phyloP scores from a whole-genome alignment of 1,139 yeast species.

The Geotrichum aggregatum region DNA sequence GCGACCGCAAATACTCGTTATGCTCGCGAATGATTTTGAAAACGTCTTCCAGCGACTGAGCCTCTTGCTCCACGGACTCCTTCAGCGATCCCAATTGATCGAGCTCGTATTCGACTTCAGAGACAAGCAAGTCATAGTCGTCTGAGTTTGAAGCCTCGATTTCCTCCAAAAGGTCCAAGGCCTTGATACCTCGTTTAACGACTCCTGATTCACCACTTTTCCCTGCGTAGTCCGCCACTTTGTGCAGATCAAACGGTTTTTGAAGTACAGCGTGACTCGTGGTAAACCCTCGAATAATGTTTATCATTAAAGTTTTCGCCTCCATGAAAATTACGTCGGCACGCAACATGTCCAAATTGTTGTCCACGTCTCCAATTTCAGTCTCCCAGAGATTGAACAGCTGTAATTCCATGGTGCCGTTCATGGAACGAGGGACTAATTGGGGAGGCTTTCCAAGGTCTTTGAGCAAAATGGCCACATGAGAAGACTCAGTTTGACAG shows the following conservation, averaged over 20 bases:
- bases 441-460: slow-evolving; percentile 39
- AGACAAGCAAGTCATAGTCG: slow-evolving; percentile 35
- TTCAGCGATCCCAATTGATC: slow-evolving; percentile 39
- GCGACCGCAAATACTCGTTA: slow-evolving; percentile 39
- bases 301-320: slow-evolving; percentile 40
- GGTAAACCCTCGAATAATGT: slow-evolving; percentile 41
- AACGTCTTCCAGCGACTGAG: slow-evolving; percentile 38
- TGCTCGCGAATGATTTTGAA: slow-evolving; percentile 39
- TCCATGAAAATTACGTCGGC: slow-evolving; percentile 41
- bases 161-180: slow-evolving; percentile 37
- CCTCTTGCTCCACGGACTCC: slow-evolving; percentile 38
- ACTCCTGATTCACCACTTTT: slow-evolving; percentile 34
- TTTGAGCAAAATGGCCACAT: slow-evolving; percentile 33
- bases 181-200: slow-evolving; percentile 40
- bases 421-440: slow-evolving; percentile 36
- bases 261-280: slow-evolving; percentile 32
- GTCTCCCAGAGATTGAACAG: slow-evolving; percentile 42
- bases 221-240: slow-evolving; percentile 40
- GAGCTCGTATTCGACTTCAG: slow-evolving; percentile 41
- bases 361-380: slow-evolving; percentile 37
- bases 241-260: slow-evolving; percentile 35
- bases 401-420: slow-evolving; percentile 37
- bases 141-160: slow-evolving; percentile 35
- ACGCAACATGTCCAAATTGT: slow-evolving; percentile 35
- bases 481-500: slow-evolving; percentile 25